These are phyloP conservation scores for Puccinia polysora DNA, from an alignment of 1,284 basidiomycete genomes.

Conservation along the genomic window DNA sequence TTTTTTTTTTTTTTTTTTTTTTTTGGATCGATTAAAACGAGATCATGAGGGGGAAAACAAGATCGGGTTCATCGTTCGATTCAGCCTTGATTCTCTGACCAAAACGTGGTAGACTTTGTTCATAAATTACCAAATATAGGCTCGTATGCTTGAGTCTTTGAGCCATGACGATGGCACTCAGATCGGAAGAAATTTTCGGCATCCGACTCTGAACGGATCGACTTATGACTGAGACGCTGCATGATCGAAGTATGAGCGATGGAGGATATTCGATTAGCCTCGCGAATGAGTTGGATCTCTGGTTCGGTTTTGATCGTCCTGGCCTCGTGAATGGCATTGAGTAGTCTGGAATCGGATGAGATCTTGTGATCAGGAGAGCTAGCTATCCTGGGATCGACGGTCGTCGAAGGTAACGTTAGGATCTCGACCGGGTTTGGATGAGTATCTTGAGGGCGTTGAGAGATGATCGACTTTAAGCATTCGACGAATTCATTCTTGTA, in stretches of 20 bases:
- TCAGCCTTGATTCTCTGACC: no score
- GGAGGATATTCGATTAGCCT: constrained; percentile 20
- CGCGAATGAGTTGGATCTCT: constrained; percentile 20
- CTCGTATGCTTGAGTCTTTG: constrained; percentile 30
- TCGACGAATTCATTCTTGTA: no score
- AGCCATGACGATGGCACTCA: constrained; percentile 16
- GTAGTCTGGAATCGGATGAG: background rate
- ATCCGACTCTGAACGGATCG: constrained; percentile 15
- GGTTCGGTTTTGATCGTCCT: constrained; percentile 6
- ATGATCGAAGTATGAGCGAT: constrained; percentile 14
- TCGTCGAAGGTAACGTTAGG: no score
- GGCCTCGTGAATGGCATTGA: constrained; percentile 13
- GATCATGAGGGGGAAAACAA: no score
- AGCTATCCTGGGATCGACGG: no score
- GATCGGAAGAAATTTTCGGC: constrained; percentile 16
- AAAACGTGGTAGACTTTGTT: no score
- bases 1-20: no score
- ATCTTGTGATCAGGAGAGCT: no score
- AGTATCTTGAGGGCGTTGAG: no score
- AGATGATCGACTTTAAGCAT: no score
- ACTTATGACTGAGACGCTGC: background rate
- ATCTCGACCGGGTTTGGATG: no score
- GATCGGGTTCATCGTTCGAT: no score
- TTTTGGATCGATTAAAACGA: background rate
- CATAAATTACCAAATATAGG: constrained; percentile 26